Percentiles rank a stretch among this genome's conserved stretches.
Conservation (phyloP, 2,329 filamentous ascomycete species). For the Didymella glomerata region DNA sequence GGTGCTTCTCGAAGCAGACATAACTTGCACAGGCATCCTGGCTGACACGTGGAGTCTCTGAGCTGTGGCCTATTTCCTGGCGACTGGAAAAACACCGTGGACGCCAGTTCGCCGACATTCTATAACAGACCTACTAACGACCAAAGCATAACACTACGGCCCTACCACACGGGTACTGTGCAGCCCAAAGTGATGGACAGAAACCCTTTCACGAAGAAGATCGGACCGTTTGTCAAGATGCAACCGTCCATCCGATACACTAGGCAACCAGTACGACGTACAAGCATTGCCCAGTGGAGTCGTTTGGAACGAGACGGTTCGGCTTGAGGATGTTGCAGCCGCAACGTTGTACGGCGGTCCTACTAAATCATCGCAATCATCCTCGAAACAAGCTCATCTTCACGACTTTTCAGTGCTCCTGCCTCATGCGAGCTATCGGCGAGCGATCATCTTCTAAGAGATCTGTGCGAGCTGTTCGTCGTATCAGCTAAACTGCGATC, state of each 20-base stretch:
- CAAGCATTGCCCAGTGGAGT: conserved; percentile 13
- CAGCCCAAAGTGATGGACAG: conserved; percentile 18
- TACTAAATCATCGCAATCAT: conserved; percentile 24
- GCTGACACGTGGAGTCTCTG: conserved; percentile 47
- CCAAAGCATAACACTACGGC: conserved; percentile 14
- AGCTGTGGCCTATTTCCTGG: conserved; percentile 35
- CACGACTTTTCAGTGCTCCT: conserved; percentile 22
- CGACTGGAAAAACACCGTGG: conserved; percentile 36
- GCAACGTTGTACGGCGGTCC: conserved; percentile 41
- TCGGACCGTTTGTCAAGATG: conserved; percentile 39
- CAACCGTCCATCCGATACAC: conserved; percentile 27
- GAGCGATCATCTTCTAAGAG: conserved; percentile 19
- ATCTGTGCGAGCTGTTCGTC: conserved; percentile 23
- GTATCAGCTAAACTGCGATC: conserved; percentile 32
- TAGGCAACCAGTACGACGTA: conserved; percentile 22
- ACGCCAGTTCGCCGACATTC: conserved; percentile 29
- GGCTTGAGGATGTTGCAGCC: conserved; percentile 37
- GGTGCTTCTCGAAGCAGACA: conserved; percentile 36
- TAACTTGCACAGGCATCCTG: conserved; percentile 44
- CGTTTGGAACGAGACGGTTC: conserved; percentile 31
- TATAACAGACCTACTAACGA: conserved; percentile 24
- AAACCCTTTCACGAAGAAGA: conserved; percentile 17
- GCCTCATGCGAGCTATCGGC: conserved; percentile 28
- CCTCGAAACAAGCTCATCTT: conserved; percentile 27
- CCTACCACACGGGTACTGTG: conserved; percentile 19